Conservation (phyloP, 495 filamentous ascomycete genomes). For the Annulohypoxylon maeteangense region DNA sequence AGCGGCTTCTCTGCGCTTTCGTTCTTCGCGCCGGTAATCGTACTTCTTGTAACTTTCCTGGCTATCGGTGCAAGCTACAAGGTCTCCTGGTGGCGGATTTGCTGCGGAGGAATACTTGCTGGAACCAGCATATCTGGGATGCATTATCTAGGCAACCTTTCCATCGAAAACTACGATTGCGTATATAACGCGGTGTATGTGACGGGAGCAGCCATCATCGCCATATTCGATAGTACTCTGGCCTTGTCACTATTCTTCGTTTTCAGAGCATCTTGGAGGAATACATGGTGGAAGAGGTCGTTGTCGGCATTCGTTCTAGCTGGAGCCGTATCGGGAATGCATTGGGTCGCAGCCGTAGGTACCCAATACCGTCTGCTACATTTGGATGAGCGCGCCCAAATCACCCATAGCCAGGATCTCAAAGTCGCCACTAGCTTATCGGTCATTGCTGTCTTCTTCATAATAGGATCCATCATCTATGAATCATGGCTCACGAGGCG, state of each 20-base stretch:
- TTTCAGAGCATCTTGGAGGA: slow-evolving; percentile 79
- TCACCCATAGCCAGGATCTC: slow-evolving; percentile 67
- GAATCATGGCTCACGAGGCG: slow-evolving; percentile 65
- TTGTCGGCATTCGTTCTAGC: slow-evolving; percentile 74
- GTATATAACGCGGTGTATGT: slow-evolving; percentile 67
- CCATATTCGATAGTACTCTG: slow-evolving; percentile 71
- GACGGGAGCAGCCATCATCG: slow-evolving; percentile 76
- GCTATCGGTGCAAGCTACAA: slow-evolving; percentile 66
- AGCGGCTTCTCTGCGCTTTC: slow-evolving; percentile 77
- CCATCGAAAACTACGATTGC: slow-evolving; percentile 80
- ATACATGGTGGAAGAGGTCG: slow-evolving; percentile 77
- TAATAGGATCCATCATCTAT: slow-evolving; percentile 60
- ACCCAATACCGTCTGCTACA: slow-evolving; percentile 68
- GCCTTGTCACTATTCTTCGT: slow-evolving; percentile 82
- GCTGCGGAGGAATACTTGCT: slow-evolving; percentile 71
- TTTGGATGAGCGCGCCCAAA: slow-evolving; percentile 43
- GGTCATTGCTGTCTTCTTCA: slow-evolving; percentile 67
- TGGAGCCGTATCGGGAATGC: slow-evolving; percentile 83
- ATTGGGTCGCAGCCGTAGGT: slow-evolving; percentile 83
- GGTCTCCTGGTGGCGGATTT: slow-evolving; percentile 66
- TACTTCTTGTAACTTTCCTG: slow-evolving; percentile 77
- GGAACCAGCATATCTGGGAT: slow-evolving; percentile 84
- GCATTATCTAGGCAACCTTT: slow-evolving; percentile 89
- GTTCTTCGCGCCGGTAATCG: slow-evolving; percentile 81
- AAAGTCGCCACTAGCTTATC: slow-evolving; percentile 73